Evolutionary conservation across 2,329 filamentous ascomycete species (phyloP), one percentile per base, ranked within the genome.

Genomic region (Lachnellula subtilissima): DNA sequence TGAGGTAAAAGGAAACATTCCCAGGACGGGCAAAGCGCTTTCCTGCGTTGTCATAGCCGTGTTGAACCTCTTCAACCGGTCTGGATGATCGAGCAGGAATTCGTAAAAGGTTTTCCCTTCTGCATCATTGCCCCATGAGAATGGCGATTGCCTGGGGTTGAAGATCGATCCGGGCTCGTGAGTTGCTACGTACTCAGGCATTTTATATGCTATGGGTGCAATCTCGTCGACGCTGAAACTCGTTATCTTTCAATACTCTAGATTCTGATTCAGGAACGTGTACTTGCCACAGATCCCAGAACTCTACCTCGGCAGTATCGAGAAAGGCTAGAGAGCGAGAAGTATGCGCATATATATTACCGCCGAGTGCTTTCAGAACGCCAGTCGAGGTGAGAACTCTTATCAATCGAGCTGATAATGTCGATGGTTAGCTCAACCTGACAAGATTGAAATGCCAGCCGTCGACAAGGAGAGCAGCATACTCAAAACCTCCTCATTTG

Each of bases 301-400:
- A 67, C 42, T 66, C 62, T 8, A 67, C 59, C 55, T 64, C 63
- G 15, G 61, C 43, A 19, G 62, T 62, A 22, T 66, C 65, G 17
- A 68, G 52, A 47, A 68, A 68, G 5, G 62, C 67, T 12, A 69
- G 54, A 11, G 68, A 69, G 45, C 62, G 64, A 1, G 54, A 53
- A 4, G 65, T 70, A 49, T 71, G 69, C 5, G 62, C 57, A 52
- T 67, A 71, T 28, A 56, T 59, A 48, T 68, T 61, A n/a, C 64
- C 63, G 2, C 58, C 61, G 28, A 63, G 56, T 52, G 68, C 61
- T 9, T 64, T 57, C 39, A 68, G 62, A 28, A 71, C 68, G 53
- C 67, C 63, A 15, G 61, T 67, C 4, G 64, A 64, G n/a, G 64
- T 67, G 35, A 69, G 55, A 39, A 68, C 60, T 39, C 67, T 58